Conservation (phyloP, 257 asterid genomes). For the Solanum chiquidenum region DNA sequence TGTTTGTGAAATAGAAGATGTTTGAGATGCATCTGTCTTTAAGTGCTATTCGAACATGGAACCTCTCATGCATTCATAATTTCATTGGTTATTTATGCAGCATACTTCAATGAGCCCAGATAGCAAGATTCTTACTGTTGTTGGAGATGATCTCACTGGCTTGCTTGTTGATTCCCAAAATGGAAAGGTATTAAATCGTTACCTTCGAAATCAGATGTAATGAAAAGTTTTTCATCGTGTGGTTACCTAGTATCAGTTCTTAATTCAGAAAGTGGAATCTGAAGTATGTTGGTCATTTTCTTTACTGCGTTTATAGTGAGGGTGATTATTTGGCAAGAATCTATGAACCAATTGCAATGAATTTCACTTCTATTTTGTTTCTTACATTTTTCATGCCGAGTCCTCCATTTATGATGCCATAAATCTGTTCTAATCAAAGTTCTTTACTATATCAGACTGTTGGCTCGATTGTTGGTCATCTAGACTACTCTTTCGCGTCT, state of each 20-base stretch:
- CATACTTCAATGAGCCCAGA: slow-evolving; percentile 73
- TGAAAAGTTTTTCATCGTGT: not conserved
- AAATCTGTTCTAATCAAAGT: not conserved
- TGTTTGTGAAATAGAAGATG: not conserved
- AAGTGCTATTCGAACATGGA: not conserved
- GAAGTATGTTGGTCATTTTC: not conserved
- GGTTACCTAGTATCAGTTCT: not conserved
- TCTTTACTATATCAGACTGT: slow-evolving; percentile 24
- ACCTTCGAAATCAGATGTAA: not conserved
- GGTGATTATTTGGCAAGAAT: not conserved
- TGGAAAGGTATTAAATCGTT: slow-evolving; percentile 42
- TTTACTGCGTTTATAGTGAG: not conserved
- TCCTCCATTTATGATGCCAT: not conserved
- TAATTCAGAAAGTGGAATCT: not conserved
- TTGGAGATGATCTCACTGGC: slow-evolving; percentile 60
- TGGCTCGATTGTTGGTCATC: slow-evolving; percentile 55
- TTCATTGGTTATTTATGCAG: slow-evolving; percentile 28
- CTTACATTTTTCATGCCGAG: not conserved
- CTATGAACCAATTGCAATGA: not conserved
- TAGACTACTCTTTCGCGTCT: slow-evolving; percentile 66
- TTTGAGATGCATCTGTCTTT: not conserved
- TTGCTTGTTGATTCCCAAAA: slow-evolving; percentile 51
- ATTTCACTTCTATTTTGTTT: not conserved
- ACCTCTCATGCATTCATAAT: not conserved
- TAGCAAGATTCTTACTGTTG: slow-evolving; percentile 51